Base-by-base conservation (phyloP, 345 rosid genomes). In the Camelina hispida region DNA sequence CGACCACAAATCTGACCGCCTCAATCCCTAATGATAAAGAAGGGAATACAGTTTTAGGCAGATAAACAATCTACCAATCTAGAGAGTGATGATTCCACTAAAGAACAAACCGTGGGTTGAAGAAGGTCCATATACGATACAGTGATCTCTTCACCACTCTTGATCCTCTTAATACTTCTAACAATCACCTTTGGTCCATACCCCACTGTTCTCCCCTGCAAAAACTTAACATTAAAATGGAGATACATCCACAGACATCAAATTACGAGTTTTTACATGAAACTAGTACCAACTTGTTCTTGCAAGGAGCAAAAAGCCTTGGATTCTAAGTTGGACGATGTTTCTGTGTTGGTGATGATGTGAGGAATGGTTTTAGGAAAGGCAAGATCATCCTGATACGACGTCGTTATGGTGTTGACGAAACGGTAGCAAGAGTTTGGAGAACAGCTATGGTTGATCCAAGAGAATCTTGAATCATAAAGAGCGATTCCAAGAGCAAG, bases 391-490 rank as follows among this genome's bases (percentile, higher is more conserved):
- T 32, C 61, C 0, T 25, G 42, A 63, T 2, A 55, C 32, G 85
- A 12, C 7, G 73, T 37, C 18, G 76, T 35, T 46, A 84, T 32
- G 34, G 76, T 37, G 53, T 85, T 30, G 25, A 66, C 7, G 71
- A 88, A 89, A n/a, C 96, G 75, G 75, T 91, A 93, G 55, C 88
- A 89, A 66, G 96, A 80, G 69, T 89, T 91, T 6, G 98, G 92
- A 61, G 97, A 88, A 59, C 98, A 93, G 47, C 90, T 85, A 79
- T 93, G 96, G 69, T 93, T 93, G 78, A 93, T 88, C 97, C 93
- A 93, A 5, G 98, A 93, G 84, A 89, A 93, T 32, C 40, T 34
- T 2, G 73, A 14, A 13, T 77, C 89, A 60, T 87, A 91, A 13
- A 93, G 82, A 5, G 91, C 92, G 43, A 86, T 82, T 52, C 98